phyloP scores from a whole-genome alignment of 352 stramenopile species.

The Phytophthora megakarya region DNA sequence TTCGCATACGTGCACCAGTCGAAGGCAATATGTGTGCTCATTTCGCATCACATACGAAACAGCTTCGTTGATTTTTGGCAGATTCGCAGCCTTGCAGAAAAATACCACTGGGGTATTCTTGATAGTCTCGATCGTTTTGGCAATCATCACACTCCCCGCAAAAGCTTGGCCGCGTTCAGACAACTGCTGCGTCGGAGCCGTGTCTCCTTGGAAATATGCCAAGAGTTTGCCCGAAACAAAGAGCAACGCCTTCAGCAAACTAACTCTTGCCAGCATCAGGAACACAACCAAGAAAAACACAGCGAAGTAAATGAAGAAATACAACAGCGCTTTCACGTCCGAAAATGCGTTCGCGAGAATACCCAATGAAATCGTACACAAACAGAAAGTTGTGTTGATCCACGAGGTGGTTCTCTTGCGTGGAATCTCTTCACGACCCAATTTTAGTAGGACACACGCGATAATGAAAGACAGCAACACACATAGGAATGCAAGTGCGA shows the following conservation, averaged over 20 bases:
- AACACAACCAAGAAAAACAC: conserved; percentile 53
- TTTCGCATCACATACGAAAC: conserved; percentile 91
- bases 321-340: conserved; percentile 46
- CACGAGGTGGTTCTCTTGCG: conserved; percentile 72
- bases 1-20: conserved; percentile 80
- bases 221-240: conserved; percentile 52
- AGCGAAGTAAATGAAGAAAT: conserved; percentile 67
- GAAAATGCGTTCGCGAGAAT: conserved; percentile 60
- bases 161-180: conserved; percentile 36
- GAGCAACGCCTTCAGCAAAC: conserved; percentile 53
- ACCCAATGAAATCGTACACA: conserved; percentile 52
- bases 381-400: conserved; percentile 54
- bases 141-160: conserved; percentile 60
- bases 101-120: conserved; percentile 88
- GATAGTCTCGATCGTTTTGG: conserved; percentile 76
- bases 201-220: conserved; percentile 26
- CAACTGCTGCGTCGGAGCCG: conserved; percentile 24
- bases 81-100: conserved; percentile 88
- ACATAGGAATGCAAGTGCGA: conserved; percentile 87
- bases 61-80: conserved; percentile 92
- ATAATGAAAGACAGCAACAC: conserved; percentile 85
- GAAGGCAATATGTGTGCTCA: conserved; percentile 87
- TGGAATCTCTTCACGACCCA: conserved; percentile 78
- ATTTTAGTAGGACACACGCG: conserved; percentile 87
- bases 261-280: conserved; percentile 72